Base-by-base conservation (phyloP, 257 asterid genomes). In the Voacanga thouarsii region DNA sequence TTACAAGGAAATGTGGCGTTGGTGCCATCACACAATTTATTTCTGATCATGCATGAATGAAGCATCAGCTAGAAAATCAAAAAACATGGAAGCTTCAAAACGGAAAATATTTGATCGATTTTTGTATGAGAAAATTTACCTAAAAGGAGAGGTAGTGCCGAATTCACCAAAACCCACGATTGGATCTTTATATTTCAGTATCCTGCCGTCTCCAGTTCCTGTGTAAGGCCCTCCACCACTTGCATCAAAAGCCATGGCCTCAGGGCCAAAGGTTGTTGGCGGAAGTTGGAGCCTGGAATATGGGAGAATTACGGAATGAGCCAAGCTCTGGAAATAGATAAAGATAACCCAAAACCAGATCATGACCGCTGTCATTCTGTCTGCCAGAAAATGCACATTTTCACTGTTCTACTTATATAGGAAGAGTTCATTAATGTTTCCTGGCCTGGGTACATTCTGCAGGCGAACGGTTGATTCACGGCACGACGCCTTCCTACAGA, bases 1-100 rank as follows among this genome's bases (percentile, higher is more conserved):
- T 33, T 50, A 2, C 75, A 74, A n/a, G 66, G 84, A 0, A 33
- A 39, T 18, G 26, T 72, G 19, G 59, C 75, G 21, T 70, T 77
- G 12, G 41, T 83, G 23, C 90, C 93, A 78, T 84, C 89, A 67
- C 92, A 90, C 6, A 53, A 44, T n/a, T 78, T 82, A 61, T 83
- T 87, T 14, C 90, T 71, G n/a, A 78, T 30, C 45, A 28, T n/a
- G 19, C 37, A 59, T 0, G 43, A 12, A n/a, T 12, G 24, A 15
- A 71, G 0, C 3, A 43, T 23, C 30, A 53, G 26, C 51, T 0
- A 6, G 4, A 37, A 57, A 60, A 49, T 49, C 9, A 11, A 10
- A 11, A 49, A 14, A 49, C 14, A 14, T 5, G 55, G 16, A 49
- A 14, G 55, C 16, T 10, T 14, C 14, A 9, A 14, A 12, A 14